Conservation (phyloP, 1,284 basidiomycete species). For the Gomphus bonarii region DNA sequence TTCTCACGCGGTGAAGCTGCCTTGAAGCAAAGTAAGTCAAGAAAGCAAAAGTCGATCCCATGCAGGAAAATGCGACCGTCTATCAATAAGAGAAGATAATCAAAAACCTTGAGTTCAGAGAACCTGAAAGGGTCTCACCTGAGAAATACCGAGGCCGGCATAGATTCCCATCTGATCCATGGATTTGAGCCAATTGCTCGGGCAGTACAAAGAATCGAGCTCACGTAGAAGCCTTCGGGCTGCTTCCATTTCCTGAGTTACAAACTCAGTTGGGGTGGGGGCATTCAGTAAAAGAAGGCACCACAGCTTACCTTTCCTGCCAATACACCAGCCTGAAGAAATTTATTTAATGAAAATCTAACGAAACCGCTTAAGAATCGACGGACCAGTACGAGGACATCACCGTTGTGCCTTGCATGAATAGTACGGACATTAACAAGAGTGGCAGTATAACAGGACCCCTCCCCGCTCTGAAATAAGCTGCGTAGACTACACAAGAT, state of each 20-base stretch:
- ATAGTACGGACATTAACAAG: constrained; percentile 36
- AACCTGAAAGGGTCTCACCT: constrained; percentile 18
- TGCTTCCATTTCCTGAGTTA: constrained; percentile 34
- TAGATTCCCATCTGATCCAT: constrained; percentile 54
- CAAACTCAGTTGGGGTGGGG: constrained; percentile 2
- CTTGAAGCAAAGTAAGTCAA: constrained; percentile 56
- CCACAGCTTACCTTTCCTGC: constrained; percentile 39
- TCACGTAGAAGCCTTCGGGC: constrained; percentile 50
- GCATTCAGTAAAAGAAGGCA: background rate
- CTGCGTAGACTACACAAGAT: constrained; percentile 33
- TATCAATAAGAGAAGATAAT: background rate
- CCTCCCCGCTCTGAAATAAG: constrained; percentile 44
- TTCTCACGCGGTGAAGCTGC: constrained; percentile 31
- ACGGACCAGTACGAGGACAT: constrained; percentile 59
- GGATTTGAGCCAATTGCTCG: constrained; percentile 5
- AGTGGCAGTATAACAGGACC: constrained; percentile 45
- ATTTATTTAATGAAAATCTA: background rate
- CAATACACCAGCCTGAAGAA: constrained; percentile 54
- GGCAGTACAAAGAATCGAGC: constrained; percentile 16
- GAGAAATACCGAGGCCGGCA: constrained; percentile 40
- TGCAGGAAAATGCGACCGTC: constrained; percentile 39
- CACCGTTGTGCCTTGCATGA: constrained; percentile 51
- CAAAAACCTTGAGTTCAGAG: background rate
- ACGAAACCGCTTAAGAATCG: background rate
- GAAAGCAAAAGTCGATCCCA: constrained; percentile 42